Conservation (phyloP, 75 land plant genomes). For the Cupressus sempervirens region DNA sequence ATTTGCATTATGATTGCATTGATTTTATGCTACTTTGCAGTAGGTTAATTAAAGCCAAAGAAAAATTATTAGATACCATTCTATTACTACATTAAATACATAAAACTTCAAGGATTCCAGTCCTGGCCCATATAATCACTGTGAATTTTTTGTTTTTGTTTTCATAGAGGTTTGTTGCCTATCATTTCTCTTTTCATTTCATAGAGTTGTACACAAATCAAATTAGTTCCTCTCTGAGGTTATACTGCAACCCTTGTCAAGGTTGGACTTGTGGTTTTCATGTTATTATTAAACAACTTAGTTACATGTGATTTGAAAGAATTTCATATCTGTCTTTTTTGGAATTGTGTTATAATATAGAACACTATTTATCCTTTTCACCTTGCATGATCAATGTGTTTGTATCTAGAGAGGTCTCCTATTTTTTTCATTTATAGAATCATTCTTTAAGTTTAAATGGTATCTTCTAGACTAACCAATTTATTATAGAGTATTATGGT, state of each 20-base stretch:
- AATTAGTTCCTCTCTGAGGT: neutral
- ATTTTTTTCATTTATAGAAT: neutral
- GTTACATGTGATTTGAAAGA: neutral
- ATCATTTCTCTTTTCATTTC: neutral
- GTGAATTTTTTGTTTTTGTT: neutral
- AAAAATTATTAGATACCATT: neutral
- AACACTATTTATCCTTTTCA: neutral
- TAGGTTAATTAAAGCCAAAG: neutral
- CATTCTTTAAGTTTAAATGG: neutral
- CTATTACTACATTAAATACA: neutral
- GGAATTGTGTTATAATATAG: neutral
- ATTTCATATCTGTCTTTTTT: neutral
- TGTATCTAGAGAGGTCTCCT: neutral
- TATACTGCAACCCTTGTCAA: neutral
- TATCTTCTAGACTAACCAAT: constrained; percentile 52
- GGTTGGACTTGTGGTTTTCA: neutral
- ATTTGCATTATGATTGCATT: neutral
- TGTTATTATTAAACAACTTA: neutral
- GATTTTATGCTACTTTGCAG: neutral
- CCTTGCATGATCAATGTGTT: neutral
- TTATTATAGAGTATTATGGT: constrained; percentile 88
- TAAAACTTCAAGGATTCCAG: neutral
- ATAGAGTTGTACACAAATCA: neutral
- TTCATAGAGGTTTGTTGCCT: neutral
- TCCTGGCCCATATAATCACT: neutral